Evolutionary conservation across 1,284 basidiomycete species (phyloP).

Genomic region (Marasmius fiardii): DNA sequence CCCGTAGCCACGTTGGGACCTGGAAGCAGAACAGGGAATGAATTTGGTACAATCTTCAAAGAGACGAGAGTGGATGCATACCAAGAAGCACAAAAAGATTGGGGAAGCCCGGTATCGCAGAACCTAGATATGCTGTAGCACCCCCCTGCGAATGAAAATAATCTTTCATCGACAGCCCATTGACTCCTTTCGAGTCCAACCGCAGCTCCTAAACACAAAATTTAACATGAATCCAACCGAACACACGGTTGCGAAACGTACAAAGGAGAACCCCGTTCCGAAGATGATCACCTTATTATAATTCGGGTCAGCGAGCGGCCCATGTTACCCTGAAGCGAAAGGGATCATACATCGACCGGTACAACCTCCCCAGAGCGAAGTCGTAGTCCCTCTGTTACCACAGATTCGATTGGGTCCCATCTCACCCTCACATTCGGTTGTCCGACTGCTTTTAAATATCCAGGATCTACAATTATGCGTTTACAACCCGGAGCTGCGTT

Average conservation of each 20-base stretch:
- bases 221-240: neutral
- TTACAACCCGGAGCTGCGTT: slow-evolving; percentile 49
- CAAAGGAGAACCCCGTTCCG: slow-evolving; percentile 45
- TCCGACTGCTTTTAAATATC: slow-evolving; percentile 46
- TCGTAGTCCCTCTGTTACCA: slow-evolving; percentile 42
- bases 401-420: slow-evolving; percentile 39
- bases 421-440: slow-evolving; percentile 48
- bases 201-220: slow-evolving; percentile 28
- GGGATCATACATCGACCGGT: slow-evolving; percentile 33
- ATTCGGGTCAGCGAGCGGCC: neutral
- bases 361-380: slow-evolving; percentile 45
- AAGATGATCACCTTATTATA: slow-evolving; percentile 35
- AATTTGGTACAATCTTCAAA: neutral
- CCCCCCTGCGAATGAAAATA: slow-evolving; percentile 44
- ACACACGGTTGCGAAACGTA: slow-evolving; percentile 20
- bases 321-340: neutral
- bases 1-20: slow-evolving; percentile 52
- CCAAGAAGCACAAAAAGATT: slow-evolving; percentile 46
- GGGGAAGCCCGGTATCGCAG: slow-evolving; percentile 46
- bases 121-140: slow-evolving; percentile 44
- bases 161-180: slow-evolving; percentile 33
- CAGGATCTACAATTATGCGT: slow-evolving; percentile 51
- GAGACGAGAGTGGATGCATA: slow-evolving; percentile 18
- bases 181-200: slow-evolving; percentile 34
- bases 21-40: slow-evolving; percentile 17